phyloP scores from a whole-genome alignment of 2,329 filamentous ascomycete species.

The Drechslerella stenobrocha region DNA sequence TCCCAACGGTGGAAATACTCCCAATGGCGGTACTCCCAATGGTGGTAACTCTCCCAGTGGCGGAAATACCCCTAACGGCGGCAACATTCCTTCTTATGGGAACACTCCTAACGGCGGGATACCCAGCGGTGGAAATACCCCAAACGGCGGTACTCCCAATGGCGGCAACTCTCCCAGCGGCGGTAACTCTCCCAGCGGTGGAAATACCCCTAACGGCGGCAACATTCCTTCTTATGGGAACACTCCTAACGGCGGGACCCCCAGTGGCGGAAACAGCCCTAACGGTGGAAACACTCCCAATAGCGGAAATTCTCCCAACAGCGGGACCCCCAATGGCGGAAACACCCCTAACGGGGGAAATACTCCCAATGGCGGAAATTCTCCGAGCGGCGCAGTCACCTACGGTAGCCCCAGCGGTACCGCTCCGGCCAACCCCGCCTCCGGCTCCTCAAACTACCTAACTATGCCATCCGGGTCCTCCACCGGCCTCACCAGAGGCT shows the following conservation, averaged over 20 bases:
- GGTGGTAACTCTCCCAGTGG: not conserved
- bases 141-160: too few relatives aligned
- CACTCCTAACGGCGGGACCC: too few relatives aligned
- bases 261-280: too few relatives aligned
- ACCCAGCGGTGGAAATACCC: not conserved
- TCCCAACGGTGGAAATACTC: too few relatives aligned
- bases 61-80: not conserved
- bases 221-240: too few relatives aligned
- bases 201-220: too few relatives aligned
- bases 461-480: constrained; percentile 43
- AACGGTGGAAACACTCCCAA: too few relatives aligned
- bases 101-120: not conserved
- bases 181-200: too few relatives aligned
- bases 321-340: not conserved
- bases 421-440: not conserved
- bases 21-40: too few relatives aligned
- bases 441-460: constrained; percentile 5
- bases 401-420: not conserved
- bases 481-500: constrained; percentile 28
- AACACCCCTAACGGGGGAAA: not conserved
- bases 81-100: not conserved
- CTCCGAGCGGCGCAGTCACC: not conserved
- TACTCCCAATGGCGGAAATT: not conserved
- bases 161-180: too few relatives aligned
- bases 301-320: too few relatives aligned